Percentiles rank a stretch among this genome's conserved stretches.
phyloP scores from a whole-genome alignment of 2,329 filamentous ascomycete genomes.

The Escovopsis sp. region DNA sequence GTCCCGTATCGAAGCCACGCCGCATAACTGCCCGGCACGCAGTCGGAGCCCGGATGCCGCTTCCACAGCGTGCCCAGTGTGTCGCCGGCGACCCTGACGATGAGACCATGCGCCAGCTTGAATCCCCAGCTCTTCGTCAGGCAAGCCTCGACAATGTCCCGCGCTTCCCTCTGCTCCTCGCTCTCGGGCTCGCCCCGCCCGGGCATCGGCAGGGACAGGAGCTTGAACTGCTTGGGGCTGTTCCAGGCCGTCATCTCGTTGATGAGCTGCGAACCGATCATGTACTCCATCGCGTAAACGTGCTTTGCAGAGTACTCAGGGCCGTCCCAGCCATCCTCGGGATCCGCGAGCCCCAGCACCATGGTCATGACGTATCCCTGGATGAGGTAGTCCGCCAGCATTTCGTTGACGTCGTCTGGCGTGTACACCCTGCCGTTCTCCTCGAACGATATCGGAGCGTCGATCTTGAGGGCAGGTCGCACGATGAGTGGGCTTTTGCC shows the following conservation, averaged over 20 bases:
- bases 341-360: conserved; percentile 36
- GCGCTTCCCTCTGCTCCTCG: conserved; percentile 29
- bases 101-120: conserved; percentile 40
- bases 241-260: conserved; percentile 37
- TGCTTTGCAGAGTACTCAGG: conserved; percentile 32
- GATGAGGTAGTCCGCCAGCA: conserved; percentile 41
- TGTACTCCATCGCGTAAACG: conserved; percentile 34
- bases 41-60: conserved; percentile 30
- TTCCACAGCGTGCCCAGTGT: conserved; percentile 40
- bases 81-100: conserved; percentile 29
- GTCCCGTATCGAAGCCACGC: conserved; percentile 37
- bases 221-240: conserved; percentile 30
- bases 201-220: conserved; percentile 27
- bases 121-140: conserved; percentile 36
- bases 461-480: conserved; percentile 23
- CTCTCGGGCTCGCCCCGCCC: conserved; percentile 16
- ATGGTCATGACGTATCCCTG: conserved; percentile 37
- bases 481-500: conserved; percentile 29
- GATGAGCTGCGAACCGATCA: conserved; percentile 34
- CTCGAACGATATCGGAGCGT: conserved; percentile 8
- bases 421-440: conserved; percentile 15
- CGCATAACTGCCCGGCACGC: conserved; percentile 34
- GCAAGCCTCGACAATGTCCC: conserved; percentile 34
- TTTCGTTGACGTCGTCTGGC: conserved; percentile 22
- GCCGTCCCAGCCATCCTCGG: conserved; percentile 36